Base-by-base conservation (phyloP, 2,329 filamentous ascomycete genomes). In the Colletotrichum eremochloae region DNA sequence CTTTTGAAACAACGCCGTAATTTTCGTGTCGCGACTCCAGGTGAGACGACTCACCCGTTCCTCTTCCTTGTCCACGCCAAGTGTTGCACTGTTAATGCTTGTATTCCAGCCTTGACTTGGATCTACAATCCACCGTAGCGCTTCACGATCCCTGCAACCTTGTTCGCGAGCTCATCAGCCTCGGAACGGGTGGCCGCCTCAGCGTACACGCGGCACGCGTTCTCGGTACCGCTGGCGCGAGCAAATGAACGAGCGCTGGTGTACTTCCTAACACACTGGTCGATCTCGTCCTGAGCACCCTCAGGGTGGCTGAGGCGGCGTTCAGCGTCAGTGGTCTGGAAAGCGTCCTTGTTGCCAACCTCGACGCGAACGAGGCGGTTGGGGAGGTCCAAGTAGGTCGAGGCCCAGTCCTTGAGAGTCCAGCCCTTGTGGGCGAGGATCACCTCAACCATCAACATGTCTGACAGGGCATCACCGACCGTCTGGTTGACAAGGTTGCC, bases 401-500 rank as follows among this genome's bases (percentile, higher is more conserved):
- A 90, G 74, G 95, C 91, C 96, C 96, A 99, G 81, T 98, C 94
- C 80, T 92, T 92, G 57, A 95, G 91, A 36, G 90, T 91, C 95
- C 95, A 99, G 76, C 88, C 89, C 86, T 98, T 98, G 88, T 98
- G 95, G 8, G 96, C 95, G 52, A 99, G 91, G 76, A 98, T 96
- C 44, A 96, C 94, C 83, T 99, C 96, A 50, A 98, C 95, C 79
- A 99, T 91, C 57, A 99, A 90, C 89, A 98, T 93, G 83, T 99
- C 96, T 0, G 95, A 97, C 69, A 99, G 89, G 58, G 96, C 96
- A 80, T 99, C 96, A 65, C 96, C 96, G 58, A 98, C 96, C 1
- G 96, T 96, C 86, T 99, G 96, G 87, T 99, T 99, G 86, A 99
- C 97, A 75, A 99, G 89, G 77, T 98, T 94, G 63, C 92, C 92